Evolutionary conservation across 192 early-diverging fungal species (phyloP).

Genomic region (Linderina pennispora): DNA sequence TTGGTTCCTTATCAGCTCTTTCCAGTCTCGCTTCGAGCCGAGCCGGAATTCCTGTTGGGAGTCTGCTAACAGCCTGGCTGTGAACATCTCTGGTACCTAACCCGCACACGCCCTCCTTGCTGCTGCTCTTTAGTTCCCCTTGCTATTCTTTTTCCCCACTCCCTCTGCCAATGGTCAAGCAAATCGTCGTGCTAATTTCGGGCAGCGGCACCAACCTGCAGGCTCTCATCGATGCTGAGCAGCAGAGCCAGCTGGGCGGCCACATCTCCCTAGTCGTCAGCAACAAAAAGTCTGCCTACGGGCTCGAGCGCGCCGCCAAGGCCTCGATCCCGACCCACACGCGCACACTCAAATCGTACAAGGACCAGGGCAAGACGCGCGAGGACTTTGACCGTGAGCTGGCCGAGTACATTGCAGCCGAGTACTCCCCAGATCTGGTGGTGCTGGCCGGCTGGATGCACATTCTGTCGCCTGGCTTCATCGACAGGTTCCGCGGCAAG

Average conservation of each 20-base stretch:
- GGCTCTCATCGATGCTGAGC: constrained; percentile 83
- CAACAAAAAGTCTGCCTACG: constrained; percentile 78
- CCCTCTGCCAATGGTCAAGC: constrained; percentile 6
- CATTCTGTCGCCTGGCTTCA: constrained; percentile 84
- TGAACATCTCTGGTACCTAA: not conserved
- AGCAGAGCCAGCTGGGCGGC: constrained; percentile 46
- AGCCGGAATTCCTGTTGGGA: too few species aligned
- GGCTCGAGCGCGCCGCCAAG: constrained; percentile 77
- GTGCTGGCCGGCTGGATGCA: constrained; percentile 99
- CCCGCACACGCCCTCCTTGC: not conserved
- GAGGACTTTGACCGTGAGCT: constrained; percentile 85
- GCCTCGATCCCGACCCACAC: constrained; percentile 79
- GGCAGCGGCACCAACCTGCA: constrained; percentile 96
- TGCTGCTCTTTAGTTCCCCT: not conserved
- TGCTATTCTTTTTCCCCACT: not conserved
- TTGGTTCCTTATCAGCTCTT: too few species aligned
- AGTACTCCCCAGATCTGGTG: constrained; percentile 68
- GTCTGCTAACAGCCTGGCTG: not conserved
- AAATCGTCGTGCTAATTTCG: constrained; percentile 88
- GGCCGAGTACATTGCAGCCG: constrained; percentile 56
- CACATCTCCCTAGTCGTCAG: constrained; percentile 86
- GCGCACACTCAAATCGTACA: constrained; percentile 79
- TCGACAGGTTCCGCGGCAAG: constrained; percentile 60
- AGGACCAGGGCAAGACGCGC: constrained; percentile 73
- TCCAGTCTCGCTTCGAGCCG: too few species aligned